phyloP scores from a whole-genome alignment of 2,329 filamentous ascomycete species.

The Calonectria hongkongensis region DNA sequence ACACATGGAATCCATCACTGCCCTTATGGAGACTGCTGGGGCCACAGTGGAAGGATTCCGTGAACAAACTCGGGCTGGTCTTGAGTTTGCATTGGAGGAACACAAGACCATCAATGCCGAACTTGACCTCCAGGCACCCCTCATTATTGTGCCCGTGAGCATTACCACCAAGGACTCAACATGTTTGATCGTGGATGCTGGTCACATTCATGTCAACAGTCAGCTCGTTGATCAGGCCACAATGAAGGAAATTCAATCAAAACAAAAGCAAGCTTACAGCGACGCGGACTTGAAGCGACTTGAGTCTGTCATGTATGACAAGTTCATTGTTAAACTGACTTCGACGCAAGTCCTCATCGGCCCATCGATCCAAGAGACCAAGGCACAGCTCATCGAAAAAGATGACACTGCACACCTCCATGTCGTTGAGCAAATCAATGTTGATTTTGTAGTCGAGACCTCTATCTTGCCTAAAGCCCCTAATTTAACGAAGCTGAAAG shows the following conservation, averaged over 20 bases:
- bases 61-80: conserved; percentile 94
- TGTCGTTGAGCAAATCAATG: conserved; percentile 96
- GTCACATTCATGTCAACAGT: conserved; percentile 95
- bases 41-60: conserved; percentile 96
- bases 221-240: conserved; percentile 95
- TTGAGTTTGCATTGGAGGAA: conserved; percentile 97
- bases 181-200: conserved; percentile 95
- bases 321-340: conserved; percentile 92
- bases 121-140: conserved; percentile 93
- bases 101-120: conserved; percentile 99
- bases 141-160: conserved; percentile 97
- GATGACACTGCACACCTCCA: conserved; percentile 84
- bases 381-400: conserved; percentile 83
- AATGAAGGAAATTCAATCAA: conserved; percentile 90
- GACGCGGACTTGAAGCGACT: conserved; percentile 92
- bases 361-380: conserved; percentile 92
- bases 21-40: conserved; percentile 95
- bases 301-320: conserved; percentile 97
- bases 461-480: conserved; percentile 98
- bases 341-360: conserved; percentile 97
- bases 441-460: conserved; percentile 96
- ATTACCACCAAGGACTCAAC: conserved; percentile 87
- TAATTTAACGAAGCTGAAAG: conserved; percentile 91
- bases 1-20: conserved; percentile 98
- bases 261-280: conserved; percentile 90